Conservation (phyloP, 225 moss, liverwort and hornwort species). For the Pleurozium schreberi region DNA sequence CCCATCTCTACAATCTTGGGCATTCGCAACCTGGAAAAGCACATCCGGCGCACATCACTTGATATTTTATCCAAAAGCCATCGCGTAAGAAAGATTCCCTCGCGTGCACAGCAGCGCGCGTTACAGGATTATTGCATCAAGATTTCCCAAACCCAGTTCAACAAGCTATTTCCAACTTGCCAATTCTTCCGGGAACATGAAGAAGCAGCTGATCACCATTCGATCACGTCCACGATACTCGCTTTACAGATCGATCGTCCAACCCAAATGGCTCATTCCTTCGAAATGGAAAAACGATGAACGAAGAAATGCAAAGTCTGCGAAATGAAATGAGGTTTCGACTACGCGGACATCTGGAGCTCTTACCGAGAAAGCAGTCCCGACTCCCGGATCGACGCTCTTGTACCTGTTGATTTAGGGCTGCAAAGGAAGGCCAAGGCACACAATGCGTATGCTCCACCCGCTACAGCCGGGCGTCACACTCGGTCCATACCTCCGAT, state of each 20-base stretch:
- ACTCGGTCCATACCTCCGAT: neutral
- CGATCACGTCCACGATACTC: neutral
- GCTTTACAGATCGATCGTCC: neutral
- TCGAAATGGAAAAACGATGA: too few relatives aligned
- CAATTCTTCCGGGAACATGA: neutral
- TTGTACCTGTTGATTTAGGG: neutral
- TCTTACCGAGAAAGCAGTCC: neutral
- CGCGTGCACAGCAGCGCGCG: neutral
- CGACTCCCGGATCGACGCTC: neutral
- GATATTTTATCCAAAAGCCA: neutral
- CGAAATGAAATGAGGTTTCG: neutral
- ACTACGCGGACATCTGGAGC: neutral
- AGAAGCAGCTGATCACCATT: neutral
- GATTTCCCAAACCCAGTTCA: neutral
- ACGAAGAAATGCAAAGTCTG: neutral
- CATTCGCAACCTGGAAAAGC: neutral
- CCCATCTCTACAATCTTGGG: neutral
- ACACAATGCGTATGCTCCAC: neutral
- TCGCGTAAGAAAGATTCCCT: neutral
- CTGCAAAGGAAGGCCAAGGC: neutral
- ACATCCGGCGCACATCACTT: neutral
- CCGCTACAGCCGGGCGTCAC: too few relatives aligned
- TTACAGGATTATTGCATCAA: neutral
- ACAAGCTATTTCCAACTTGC: neutral
- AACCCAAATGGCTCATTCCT: neutral